Evolutionary conservation across 2,329 filamentous ascomycete genomes (phyloP).

Genomic region (Lachnellula subtilissima): DNA sequence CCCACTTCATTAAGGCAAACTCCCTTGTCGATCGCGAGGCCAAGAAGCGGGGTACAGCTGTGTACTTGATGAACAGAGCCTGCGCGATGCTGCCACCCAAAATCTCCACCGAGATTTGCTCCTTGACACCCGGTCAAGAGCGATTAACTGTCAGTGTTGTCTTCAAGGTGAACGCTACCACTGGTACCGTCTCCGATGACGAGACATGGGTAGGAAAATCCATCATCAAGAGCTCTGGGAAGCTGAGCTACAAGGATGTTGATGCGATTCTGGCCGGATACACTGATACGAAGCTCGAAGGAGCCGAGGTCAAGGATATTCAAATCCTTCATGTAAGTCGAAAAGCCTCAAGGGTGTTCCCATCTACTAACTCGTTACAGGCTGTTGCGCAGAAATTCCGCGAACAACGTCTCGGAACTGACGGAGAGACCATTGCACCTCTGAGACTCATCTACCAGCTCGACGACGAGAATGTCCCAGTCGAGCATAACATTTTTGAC

Average conservation of each 20-base stretch:
- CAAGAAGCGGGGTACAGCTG: constrained; percentile 94
- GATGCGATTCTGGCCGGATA: constrained; percentile 71
- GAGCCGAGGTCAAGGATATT: constrained; percentile 69
- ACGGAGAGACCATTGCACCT: constrained; percentile 73
- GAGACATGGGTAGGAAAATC: constrained; percentile 93
- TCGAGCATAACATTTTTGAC: constrained; percentile 94
- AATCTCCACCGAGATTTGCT: constrained; percentile 82
- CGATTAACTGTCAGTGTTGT: constrained; percentile 89
- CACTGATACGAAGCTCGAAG: constrained; percentile 57
- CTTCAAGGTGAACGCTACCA: constrained; percentile 81
- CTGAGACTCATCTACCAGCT: constrained; percentile 88
- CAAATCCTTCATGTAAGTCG: constrained; percentile 66
- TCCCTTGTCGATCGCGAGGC: constrained; percentile 94
- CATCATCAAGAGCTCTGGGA: constrained; percentile 87
- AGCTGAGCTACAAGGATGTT: constrained; percentile 78
- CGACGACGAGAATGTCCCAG: constrained; percentile 96
- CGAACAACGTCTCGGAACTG: constrained; percentile 77
- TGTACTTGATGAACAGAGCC: constrained; percentile 82
- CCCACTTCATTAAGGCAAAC: constrained; percentile 95
- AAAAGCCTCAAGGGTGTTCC: neutral
- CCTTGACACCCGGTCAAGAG: constrained; percentile 79
- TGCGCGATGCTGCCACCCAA: constrained; percentile 85
- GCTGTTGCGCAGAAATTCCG: constrained; percentile 85
- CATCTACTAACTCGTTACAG: constrained; percentile 36
- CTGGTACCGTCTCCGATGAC: constrained; percentile 72